Percentiles rank a stretch among this genome's conserved stretches.
These are phyloP conservation scores for Didymella segeticola DNA, from an alignment of 2,329 filamentous ascomycete species.

Conservation along the genomic window DNA sequence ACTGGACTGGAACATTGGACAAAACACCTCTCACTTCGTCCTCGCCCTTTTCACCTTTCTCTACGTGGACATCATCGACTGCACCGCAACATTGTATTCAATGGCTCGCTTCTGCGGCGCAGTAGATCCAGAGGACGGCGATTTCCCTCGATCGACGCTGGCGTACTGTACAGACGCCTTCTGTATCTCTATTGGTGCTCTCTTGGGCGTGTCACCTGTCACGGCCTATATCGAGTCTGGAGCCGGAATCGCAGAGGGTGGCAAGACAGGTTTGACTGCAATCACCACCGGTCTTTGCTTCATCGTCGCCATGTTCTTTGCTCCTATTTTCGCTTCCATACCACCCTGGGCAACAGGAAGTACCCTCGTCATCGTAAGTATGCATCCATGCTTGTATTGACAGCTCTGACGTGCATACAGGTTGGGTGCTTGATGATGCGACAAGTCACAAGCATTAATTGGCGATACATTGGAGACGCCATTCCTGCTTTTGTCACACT, in stretches of 20 bases:
- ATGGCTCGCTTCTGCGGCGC: constrained; percentile 86
- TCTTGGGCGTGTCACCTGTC: constrained; percentile 80
- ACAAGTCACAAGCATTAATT: constrained; percentile 82
- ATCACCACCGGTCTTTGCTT: constrained; percentile 83
- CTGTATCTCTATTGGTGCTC: constrained; percentile 78
- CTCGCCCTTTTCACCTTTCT: constrained; percentile 86
- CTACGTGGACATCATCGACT: constrained; percentile 91
- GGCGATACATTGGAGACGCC: constrained; percentile 83
- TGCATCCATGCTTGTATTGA: neutral
- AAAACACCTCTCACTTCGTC: constrained; percentile 75
- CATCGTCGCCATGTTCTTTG: constrained; percentile 87
- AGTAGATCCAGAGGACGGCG: constrained; percentile 80
- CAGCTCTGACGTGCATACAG: constrained; percentile 28
- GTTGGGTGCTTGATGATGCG: constrained; percentile 77
- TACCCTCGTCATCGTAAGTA: constrained; percentile 74
- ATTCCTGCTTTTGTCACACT: constrained; percentile 85
- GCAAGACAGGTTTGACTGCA: constrained; percentile 80
- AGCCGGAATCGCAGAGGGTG: constrained; percentile 86
- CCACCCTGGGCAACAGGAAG: constrained; percentile 89
- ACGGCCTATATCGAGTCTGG: constrained; percentile 88
- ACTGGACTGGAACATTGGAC: constrained; percentile 74
- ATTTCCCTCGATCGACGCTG: constrained; percentile 84
- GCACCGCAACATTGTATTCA: constrained; percentile 84
- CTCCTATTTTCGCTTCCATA: constrained; percentile 88
- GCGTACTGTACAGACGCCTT: constrained; percentile 87